Evolutionary conservation across 176 grass and related monocot genomes (phyloP), one percentile per base, ranked within the genome.

Genomic region (Areca catechu): DNA sequence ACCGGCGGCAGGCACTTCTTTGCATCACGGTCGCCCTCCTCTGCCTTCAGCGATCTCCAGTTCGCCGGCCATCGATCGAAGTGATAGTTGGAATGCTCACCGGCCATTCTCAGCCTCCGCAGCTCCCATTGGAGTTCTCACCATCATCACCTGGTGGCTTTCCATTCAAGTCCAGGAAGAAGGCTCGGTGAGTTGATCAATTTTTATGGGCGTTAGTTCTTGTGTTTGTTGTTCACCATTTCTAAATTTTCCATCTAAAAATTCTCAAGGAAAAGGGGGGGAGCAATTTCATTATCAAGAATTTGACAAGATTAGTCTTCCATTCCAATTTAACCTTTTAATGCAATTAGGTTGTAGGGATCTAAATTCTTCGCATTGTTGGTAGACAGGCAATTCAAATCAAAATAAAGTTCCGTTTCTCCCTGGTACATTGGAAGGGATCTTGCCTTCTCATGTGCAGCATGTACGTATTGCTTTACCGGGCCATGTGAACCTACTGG

Each of bases 1-100:
- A 83, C 68, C 57, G 73, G 55, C 87, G 92, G 22, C 87, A 98
- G 79, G 78, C 74, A 4, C 59, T 98, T 62, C 68, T 92, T 62
- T 92, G 78, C 74, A 87, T 98, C 56, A 98, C 78, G 0, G 76
- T 98, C 21, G 93, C 93, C 10, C 72, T 92, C 37, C 72, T 92
- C 57, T 98, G 93, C 71, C 90, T 98, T 23, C 93, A 98, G 70
- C 73, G 93, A 43, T 70, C 77, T 1, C 93, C 93, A 23, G 17
- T 78, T 70, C 60, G 72, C 19, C 88, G 93, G 7, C 93, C 93
- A 10, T 84, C 83, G 4, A 84, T 75, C 28, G 71, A 83, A 25
- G 87, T 89, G 50, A 66, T 85, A 70, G 62, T 92, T 73, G 71
- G 56, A 50, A 88, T 98, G 71, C 85, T 98, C 14, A 70, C 75